Evolutionary conservation across 2,329 filamentous ascomycete genomes (phyloP), one percentile per base, ranked within the genome.

Genomic region (Sporothrix variecibatus): DNA sequence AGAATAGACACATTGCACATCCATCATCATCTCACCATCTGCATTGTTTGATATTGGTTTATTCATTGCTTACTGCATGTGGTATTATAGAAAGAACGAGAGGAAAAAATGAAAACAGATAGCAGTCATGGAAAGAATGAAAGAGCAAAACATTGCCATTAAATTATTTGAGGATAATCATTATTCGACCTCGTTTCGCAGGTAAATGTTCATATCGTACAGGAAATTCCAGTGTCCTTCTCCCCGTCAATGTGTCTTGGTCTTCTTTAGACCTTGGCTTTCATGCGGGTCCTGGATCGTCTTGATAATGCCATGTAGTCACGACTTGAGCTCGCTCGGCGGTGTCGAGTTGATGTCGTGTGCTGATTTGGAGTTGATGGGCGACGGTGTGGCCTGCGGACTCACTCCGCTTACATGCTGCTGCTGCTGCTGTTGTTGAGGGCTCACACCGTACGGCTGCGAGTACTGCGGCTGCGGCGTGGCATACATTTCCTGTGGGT

Each of bases 401-500:
- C 12, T 6, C 43, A 46, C n/a, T 12, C 4, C 49, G 6, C 6
- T 20, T 6, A n/a, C 20, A 51, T 5, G 40, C n/a, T n/a, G n/a
- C 6, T 34, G 17, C 23, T 20, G 31, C 28, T n/a, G 58, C 2
- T 20, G 64, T n/a, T 28, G 40, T 4, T 34, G 26, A 5, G 53
- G 53, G 53, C 23, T 58, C 26, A 28, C 6, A 31, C 43, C 38
- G n/a, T 40, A 31, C 34, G 7, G n/a, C 53, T 71, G 51, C 51
- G 17, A 26, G n/a, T 71, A 28, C 15, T 68, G 65, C 65, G 7
- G 12, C 9, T 71, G 68, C 43, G 58, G 40, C 43, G 70, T 28
- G 5, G 40, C 26, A 2, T 64, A 71, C 51, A 71, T 40, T 26
- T 71, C 69, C 8, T 71, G 70, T 9, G 70, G 56, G 20, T 51